Base-by-base conservation (phyloP, 2,329 filamentous ascomycete genomes). In the Fusarium abutilonis region DNA sequence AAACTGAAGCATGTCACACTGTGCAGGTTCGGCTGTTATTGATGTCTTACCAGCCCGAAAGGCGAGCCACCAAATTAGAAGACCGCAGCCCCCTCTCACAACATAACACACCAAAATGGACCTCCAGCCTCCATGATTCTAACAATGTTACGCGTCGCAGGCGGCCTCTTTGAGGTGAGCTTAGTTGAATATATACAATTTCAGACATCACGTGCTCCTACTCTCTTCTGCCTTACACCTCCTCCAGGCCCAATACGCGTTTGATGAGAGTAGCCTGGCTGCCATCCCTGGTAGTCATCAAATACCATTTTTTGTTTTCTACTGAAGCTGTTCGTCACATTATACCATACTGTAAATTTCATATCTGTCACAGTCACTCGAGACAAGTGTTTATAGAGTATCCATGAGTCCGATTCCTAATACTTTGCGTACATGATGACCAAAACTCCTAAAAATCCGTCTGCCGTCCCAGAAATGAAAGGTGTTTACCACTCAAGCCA, bases 351-450 rank as follows among this genome's bases (percentile, higher is more conserved):
- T 4, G 17, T 19, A 39, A 11, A 40, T 14, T 17, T 35, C 14
- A 57, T 14, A 14, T 6, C 11, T 4, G 11, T n/a, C 29, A 14
- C 29, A 32, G 9, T 32, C 31, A 34, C 31, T 49, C 35, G 23
- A 62, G 48, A 45, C 41, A 39, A 58, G 48, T 51, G 39, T 46
- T 51, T 58, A n/a, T 39, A 34, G 54, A 62, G 29, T 46, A 50
- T 65, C 45, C 23, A 65, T 62, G 40, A 58, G 17, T 63, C 34
- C 39, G 40, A 63, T 62, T 65, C 52, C 31, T 54, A 43, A 43
- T 56, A 36, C 56, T 64, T 26, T 41, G 35, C 62, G 52, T 64
- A 64, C 56, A 63, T 54, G 26, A 57, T 57, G 17, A 52, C 42
- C 14, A 64, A 60, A 65, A 60, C 48, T 51, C 61, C 61, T 32